A percentile compares a stretch with the other conserved stretches of the same genome.
Evolutionary conservation across 2,329 filamentous ascomycete species (phyloP).

Genomic region (Didymella pinodella): DNA sequence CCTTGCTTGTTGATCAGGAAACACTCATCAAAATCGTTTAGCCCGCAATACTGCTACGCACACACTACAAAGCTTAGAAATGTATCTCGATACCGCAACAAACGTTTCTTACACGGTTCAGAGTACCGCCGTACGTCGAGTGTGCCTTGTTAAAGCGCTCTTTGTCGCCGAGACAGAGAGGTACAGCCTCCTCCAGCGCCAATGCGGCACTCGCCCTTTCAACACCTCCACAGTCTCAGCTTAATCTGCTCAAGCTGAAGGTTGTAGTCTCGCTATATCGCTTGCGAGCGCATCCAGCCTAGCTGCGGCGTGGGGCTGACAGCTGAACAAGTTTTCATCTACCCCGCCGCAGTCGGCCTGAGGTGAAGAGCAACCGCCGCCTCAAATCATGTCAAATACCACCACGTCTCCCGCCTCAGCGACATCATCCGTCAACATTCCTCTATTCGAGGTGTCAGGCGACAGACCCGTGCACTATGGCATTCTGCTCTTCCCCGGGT

Average conservation of each 20-base stretch:
- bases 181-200: neutral
- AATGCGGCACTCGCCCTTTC: neutral
- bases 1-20: neutral
- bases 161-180: neutral
- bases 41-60: neutral
- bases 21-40: neutral
- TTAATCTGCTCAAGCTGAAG: slow-evolving; percentile 14
- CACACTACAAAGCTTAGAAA: neutral
- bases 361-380: slow-evolving; percentile 4
- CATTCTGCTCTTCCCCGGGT: slow-evolving; percentile 33
- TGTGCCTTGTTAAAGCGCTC: neutral
- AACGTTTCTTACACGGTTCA: neutral
- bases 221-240: slow-evolving; percentile 3
- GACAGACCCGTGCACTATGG: slow-evolving; percentile 32
- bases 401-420: neutral
- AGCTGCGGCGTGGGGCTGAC: slow-evolving; percentile 21
- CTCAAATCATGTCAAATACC: slow-evolving; percentile 7
- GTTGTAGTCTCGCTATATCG: slow-evolving; percentile 6
- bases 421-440: slow-evolving; percentile 2
- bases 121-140: neutral
- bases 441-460: slow-evolving; percentile 23
- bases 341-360: slow-evolving; percentile 14
- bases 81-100: neutral
- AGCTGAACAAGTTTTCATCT: slow-evolving; percentile 10
- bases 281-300: slow-evolving; percentile 7